Evolutionary conservation across 1,284 basidiomycete genomes (phyloP), one percentile per base, ranked within the genome.

Genomic region (Ceratobasidium sp.): DNA sequence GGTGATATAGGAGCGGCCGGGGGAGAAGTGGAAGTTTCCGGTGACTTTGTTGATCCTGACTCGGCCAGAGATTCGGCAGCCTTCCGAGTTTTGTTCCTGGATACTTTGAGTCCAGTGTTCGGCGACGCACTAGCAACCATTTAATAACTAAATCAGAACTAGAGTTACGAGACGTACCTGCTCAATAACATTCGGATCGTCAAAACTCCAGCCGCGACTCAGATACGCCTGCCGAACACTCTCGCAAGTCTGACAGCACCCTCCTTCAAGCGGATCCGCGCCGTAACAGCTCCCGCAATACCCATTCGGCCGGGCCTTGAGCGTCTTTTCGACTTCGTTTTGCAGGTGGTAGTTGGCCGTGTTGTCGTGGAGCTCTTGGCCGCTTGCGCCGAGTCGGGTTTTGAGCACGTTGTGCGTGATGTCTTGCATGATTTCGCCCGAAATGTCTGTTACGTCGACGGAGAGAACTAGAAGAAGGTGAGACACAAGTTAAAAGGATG

Each of bases 251-350:
- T 99, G 96, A 85, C 98, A 99, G 85, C 98, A 99, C 3, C 95
- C 95, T 81, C 85, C 87, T 76, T 89, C 89, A 0, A 96, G 94
- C 59, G 91, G 91, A 29, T 91, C 82, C 69, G 96, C 98, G 76
- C 98, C 98, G 81, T 96, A 99, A 85, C 98, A 99, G n/a, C 95
- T 96, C 19, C 98, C 98, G 84, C 96, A 97, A 83, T 95, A 96
- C 49, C 86, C 88, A 1, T 87, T 86, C 76, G 89, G 85, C 79
- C 89, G 88, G 81, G 87, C 86, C 79, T 89, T 86, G 80, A 92
- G 88, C 83, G 95, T 84, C 84, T 90, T 91, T 83, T 97, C 95
- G 13, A 96, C 85, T 76, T 98, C 96, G 79, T 95, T 97, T 79
- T 90, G 88, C 51, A 97, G 87, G 49, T 79, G 78, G 77, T 80